A percentile compares a stretch with the other conserved stretches of the same genome.
phyloP scores from a whole-genome alignment of 305 asterid genomes.

The Fraxinus albicans region DNA sequence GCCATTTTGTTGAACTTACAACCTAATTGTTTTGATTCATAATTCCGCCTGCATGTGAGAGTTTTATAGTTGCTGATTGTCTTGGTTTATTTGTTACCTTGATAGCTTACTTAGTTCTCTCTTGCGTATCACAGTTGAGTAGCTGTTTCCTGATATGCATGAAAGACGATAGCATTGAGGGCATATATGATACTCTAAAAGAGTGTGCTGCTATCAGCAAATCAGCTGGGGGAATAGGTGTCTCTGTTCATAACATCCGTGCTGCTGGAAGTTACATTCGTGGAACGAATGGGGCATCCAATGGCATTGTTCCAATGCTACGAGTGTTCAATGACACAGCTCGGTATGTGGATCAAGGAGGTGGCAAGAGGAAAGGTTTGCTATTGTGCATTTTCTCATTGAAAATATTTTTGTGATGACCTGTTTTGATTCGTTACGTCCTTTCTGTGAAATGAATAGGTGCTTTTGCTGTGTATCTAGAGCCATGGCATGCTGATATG shows the following conservation, averaged over 20 bases:
- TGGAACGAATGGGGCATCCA: conserved; percentile 93
- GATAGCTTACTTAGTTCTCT: not conserved
- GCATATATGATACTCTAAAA: conserved; percentile 86
- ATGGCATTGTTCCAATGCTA: conserved; percentile 96
- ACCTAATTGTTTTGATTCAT: not conserved
- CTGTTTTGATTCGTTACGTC: not conserved
- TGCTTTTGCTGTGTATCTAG: conserved; percentile 95
- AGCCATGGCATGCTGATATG: conserved; percentile 97
- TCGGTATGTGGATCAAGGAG: conserved; percentile 94
- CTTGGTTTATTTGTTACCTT: not conserved
- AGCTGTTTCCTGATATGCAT: conserved; percentile 94
- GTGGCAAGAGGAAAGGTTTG: conserved; percentile 95
- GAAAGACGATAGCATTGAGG: conserved; percentile 98
- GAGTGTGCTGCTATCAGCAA: conserved; percentile 99
- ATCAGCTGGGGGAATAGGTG: conserved; percentile 97
- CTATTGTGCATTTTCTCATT: not conserved
- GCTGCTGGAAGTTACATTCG: conserved; percentile 96
- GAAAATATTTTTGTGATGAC: not conserved
- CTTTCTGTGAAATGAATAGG: conserved; percentile 43
- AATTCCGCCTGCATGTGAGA: not conserved
- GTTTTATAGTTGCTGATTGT: not conserved
- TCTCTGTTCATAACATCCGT: conserved; percentile 88
- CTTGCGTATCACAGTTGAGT: conserved; percentile 58
- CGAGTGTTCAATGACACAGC: conserved; percentile 95
- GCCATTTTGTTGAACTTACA: not conserved